phyloP scores from a whole-genome alignment of 1,284 basidiomycete genomes.

The Coniophora puteana region DNA sequence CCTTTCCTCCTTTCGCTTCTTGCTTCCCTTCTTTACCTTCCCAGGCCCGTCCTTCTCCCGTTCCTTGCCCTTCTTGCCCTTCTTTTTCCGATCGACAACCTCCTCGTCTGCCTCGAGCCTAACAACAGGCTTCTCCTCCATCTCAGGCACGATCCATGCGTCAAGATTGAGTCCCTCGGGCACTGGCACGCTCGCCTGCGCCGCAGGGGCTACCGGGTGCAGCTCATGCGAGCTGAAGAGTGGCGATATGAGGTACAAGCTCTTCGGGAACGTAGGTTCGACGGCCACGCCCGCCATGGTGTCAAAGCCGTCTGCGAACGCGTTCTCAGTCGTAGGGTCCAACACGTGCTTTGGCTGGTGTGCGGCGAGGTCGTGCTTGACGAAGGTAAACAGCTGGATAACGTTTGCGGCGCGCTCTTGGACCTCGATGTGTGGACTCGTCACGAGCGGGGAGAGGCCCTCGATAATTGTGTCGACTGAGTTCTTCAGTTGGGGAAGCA shows the following conservation, averaged over 20 bases:
- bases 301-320: constrained; percentile 38
- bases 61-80: constrained; percentile 49
- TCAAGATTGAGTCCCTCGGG: constrained; percentile 88
- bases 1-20: constrained; percentile 29
- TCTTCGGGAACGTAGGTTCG: constrained; percentile 78
- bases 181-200: constrained; percentile 77
- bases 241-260: constrained; percentile 82
- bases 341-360: constrained; percentile 50
- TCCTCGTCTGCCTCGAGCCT: constrained; percentile 29
- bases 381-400: constrained; percentile 75
- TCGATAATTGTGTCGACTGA: constrained; percentile 58
- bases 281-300: constrained; percentile 16
- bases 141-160: constrained; percentile 74
- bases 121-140: constrained; percentile 35
- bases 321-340: constrained; percentile 31
- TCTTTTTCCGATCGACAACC: constrained; percentile 32
- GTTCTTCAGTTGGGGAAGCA: constrained; percentile 56
- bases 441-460: constrained; percentile 52
- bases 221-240: constrained; percentile 81
- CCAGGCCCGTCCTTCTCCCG: constrained; percentile 34
- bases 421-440: constrained; percentile 76
- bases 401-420: constrained; percentile 89
- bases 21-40: constrained; percentile 27
- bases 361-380: constrained; percentile 72
- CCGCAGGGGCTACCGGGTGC: constrained; percentile 78